phyloP scores from a whole-genome alignment of 2,329 filamentous ascomycete genomes.

The Myotisia sp. region DNA sequence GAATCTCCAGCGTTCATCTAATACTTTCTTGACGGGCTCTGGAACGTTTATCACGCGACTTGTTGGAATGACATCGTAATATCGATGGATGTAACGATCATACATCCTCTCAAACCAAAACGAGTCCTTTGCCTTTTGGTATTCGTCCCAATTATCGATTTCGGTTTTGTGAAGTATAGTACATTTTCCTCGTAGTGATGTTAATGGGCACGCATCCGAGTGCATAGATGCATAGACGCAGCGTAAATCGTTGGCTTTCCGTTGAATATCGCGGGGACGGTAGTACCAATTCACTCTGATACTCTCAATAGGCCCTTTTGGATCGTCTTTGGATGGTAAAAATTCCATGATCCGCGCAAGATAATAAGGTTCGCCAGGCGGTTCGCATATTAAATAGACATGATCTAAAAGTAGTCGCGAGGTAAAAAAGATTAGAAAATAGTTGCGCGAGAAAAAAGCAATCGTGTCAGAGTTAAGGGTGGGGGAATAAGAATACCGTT shows the following conservation, averaged over 20 bases:
- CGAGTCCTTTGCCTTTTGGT: conserved; percentile 67
- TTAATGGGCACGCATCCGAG: conserved; percentile 85
- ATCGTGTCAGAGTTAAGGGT: too few relatives aligned
- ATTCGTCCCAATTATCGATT: conserved; percentile 66
- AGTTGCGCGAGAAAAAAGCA: too few relatives aligned
- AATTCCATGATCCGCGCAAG: conserved; percentile 98
- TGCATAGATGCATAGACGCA: conserved; percentile 96
- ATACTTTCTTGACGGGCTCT: conserved; percentile 81
- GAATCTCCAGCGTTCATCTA: conserved; percentile 93
- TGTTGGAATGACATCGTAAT: conserved; percentile 92
- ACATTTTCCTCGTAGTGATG: conserved; percentile 85
- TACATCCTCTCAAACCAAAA: conserved; percentile 98
- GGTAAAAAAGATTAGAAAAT: conserved; percentile 9
- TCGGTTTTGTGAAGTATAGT: conserved; percentile 78
- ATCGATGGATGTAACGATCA: conserved; percentile 94
- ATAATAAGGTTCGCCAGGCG: conserved; percentile 95
- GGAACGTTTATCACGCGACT: conserved; percentile 91
- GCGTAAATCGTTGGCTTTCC: conserved; percentile 79
- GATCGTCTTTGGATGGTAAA: conserved; percentile 64
- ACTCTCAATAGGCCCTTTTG: conserved; percentile 60
- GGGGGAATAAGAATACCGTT: conserved; percentile 59
- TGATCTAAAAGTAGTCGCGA: conserved; percentile 44
- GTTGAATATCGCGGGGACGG: conserved; percentile 85
- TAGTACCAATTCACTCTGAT: conserved; percentile 98
- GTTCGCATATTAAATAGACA: conserved; percentile 93